These are phyloP conservation scores for Cryptomeria japonica DNA, from an alignment of 75 land plant genomes.

Conservation along the genomic window DNA sequence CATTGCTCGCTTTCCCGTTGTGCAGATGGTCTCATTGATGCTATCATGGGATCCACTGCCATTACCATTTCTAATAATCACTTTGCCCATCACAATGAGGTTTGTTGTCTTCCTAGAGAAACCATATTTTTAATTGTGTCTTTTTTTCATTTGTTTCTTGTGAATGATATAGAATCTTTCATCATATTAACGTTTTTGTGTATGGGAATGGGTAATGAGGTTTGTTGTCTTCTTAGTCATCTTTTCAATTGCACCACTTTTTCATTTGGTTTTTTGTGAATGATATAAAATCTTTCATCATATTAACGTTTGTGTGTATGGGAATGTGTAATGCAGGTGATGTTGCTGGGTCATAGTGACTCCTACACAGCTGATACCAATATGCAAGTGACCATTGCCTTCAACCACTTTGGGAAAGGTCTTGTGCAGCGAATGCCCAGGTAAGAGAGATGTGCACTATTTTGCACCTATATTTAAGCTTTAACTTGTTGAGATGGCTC, in stretches of 20 bases:
- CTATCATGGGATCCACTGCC: constrained; percentile 36
- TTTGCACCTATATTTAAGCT: background rate
- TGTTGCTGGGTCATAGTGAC: constrained; percentile 62
- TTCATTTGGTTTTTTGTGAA: too few relatives aligned
- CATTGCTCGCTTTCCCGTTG: constrained; percentile 32
- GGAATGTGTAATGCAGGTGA: constrained; percentile 37
- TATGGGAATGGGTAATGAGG: too few relatives aligned
- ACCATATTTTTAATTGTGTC: too few relatives aligned
- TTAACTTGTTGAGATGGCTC: too few relatives aligned
- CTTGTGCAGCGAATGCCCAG: constrained; percentile 82
- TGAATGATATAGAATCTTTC: too few relatives aligned
- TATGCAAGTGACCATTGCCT: constrained; percentile 80
- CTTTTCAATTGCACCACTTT: too few relatives aligned
- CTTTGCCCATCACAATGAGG: constrained; percentile 38
- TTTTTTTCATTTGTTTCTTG: too few relatives aligned
- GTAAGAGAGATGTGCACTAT: constrained; percentile 19
- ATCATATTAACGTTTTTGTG: too few relatives aligned
- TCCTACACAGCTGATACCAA: constrained; percentile 38
- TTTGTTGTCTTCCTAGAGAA: too few relatives aligned
- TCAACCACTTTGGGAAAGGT: constrained; percentile 67
- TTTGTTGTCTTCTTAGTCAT: too few relatives aligned
- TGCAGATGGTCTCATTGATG: constrained; percentile 40
- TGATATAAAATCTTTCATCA: too few relatives aligned
- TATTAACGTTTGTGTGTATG: too few relatives aligned
- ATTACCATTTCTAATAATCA: constrained; percentile 43